phyloP scores from a whole-genome alignment of 768 basidiomycete genomes.

The Tulasnella sp. region DNA sequence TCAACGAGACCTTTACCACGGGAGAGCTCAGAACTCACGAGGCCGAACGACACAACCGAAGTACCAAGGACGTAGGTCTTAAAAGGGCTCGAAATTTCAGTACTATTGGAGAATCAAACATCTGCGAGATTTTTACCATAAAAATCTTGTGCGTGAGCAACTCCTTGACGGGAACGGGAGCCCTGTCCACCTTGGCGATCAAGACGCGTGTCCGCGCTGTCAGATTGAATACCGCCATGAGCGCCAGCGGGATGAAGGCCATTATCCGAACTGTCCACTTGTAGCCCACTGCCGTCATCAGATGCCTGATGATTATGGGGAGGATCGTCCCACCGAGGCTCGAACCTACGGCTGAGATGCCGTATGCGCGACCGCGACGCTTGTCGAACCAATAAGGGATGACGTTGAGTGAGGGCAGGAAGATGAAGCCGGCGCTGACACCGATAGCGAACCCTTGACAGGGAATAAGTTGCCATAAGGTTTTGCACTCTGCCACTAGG shows the following conservation, averaged over 20 bases:
- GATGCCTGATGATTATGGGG: constrained; percentile 18
- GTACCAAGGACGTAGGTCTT: not conserved
- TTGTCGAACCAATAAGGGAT: constrained; percentile 21
- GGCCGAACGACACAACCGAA: not conserved
- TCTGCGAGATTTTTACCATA: constrained; percentile 30
- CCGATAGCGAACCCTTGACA: constrained; percentile 14
- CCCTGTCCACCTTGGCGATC: constrained; percentile 42
- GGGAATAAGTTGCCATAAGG: constrained; percentile 6
- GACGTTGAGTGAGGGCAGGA: constrained; percentile 1
- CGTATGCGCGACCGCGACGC: constrained; percentile 45
- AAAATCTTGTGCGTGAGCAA: constrained; percentile 45
- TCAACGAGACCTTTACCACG: not conserved
- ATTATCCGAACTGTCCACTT: constrained; percentile 11
- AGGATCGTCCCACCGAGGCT: constrained; percentile 14
- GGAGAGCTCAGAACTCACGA: not conserved
- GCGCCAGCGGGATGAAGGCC: not conserved
- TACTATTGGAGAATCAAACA: no score
- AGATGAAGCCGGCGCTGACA: constrained; percentile 7
- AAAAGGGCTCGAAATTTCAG: not conserved
- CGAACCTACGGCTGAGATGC: constrained; percentile 39
- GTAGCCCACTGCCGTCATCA: constrained; percentile 17
- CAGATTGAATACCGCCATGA: constrained; percentile 20
- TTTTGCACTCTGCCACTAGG: constrained; percentile 9
- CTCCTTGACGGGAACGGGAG: constrained; percentile 38
- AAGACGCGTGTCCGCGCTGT: constrained; percentile 17